These are phyloP conservation scores for Emmonsiellopsis sp. DNA, from an alignment of 2,329 filamentous ascomycete genomes.

Conservation along the genomic window DNA sequence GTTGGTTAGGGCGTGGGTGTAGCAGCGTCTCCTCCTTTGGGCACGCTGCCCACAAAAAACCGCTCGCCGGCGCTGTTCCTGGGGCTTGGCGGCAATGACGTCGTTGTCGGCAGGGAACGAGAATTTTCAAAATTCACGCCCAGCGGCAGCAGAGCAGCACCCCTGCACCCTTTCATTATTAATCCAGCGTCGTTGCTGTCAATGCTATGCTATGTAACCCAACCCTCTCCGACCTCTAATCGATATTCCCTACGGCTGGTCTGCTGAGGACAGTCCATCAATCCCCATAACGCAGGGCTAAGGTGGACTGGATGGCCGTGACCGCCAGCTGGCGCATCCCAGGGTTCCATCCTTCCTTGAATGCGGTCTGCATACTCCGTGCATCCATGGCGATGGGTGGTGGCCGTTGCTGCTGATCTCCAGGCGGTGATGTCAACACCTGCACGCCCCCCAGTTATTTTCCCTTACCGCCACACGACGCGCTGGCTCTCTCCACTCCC, in stretches of 20 bases:
- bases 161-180: too few species aligned
- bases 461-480: not conserved
- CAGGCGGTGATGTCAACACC: not conserved
- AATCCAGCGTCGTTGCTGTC: too few species aligned
- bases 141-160: too few species aligned
- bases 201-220: too few species aligned
- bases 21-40: not conserved
- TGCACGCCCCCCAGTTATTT: not conserved
- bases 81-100: constrained; percentile 6
- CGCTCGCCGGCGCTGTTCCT: constrained; percentile 1
- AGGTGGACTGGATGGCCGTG: too few species aligned
- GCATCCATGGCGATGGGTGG: not conserved
- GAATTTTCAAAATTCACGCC: not conserved
- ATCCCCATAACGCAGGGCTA: too few species aligned
- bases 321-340: too few species aligned
- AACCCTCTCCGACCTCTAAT: too few species aligned
- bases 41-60: not conserved
- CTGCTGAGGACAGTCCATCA: too few species aligned
- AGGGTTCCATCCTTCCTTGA: not conserved
- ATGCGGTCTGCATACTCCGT: not conserved
- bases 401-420: not conserved
- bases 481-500: not conserved
- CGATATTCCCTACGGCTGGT: too few species aligned
- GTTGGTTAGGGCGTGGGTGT: not conserved
- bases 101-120: not conserved